Conservation (phyloP, 1,284 basidiomycete genomes). For the Cutaneotrichosporon sp. region DNA sequence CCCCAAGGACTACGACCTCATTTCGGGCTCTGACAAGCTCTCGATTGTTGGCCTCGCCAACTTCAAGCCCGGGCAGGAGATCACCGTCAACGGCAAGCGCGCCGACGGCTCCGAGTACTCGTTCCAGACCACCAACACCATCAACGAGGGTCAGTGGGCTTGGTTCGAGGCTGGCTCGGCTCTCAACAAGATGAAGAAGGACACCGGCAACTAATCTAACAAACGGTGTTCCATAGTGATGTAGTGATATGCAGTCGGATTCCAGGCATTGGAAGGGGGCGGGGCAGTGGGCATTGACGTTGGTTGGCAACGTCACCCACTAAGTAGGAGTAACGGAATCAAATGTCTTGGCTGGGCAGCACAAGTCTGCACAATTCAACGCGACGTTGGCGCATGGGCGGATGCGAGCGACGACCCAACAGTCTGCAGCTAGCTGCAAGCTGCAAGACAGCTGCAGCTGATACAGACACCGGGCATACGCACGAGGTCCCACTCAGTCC, state of each 20-base stretch:
- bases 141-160: constrained; percentile 66
- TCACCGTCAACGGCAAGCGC: constrained; percentile 77
- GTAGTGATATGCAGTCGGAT: constrained; percentile 8
- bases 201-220: background rate
- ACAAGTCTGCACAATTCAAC: too few species aligned
- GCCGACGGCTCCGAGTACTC: constrained; percentile 70
- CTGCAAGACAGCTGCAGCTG: too few species aligned
- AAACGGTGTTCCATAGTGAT: background rate
- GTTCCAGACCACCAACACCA: constrained; percentile 54
- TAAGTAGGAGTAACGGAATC: too few species aligned
- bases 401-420: too few species aligned
- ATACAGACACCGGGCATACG: too few species aligned
- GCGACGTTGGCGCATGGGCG: too few species aligned
- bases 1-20: constrained; percentile 85
- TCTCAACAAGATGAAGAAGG: constrained; percentile 21
- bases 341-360: too few species aligned
- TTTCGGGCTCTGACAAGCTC: constrained; percentile 77
- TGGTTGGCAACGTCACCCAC: too few species aligned
- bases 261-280: background rate
- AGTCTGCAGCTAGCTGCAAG: too few species aligned
- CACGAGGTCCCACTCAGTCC: too few species aligned
- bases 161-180: constrained; percentile 70
- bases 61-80: constrained; percentile 83
- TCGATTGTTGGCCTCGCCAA: constrained; percentile 77
- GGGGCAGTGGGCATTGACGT: too few species aligned